Conservation (phyloP, 2,329 filamentous ascomycete species). For the Exophiala xenobiotica region DNA sequence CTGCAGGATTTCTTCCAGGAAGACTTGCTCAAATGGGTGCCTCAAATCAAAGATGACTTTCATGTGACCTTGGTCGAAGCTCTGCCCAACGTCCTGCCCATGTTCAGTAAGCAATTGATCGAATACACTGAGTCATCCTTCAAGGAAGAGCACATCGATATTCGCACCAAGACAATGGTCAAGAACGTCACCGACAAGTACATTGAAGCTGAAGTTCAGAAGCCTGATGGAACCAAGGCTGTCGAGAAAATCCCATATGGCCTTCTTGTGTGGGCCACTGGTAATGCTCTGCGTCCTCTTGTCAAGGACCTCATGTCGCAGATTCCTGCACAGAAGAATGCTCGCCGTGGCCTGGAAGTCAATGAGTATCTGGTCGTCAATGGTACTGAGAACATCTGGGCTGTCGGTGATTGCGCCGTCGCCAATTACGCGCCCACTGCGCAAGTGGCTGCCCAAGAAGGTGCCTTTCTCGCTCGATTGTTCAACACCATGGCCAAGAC, state of each 20-base stretch:
- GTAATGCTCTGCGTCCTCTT: constrained; percentile 86
- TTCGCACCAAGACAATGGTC: constrained; percentile 98
- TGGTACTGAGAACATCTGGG: constrained; percentile 95
- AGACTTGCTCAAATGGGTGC: constrained; percentile 96
- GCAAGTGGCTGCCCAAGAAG: constrained; percentile 94
- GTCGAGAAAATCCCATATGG: constrained; percentile 84
- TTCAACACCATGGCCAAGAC: constrained; percentile 99
- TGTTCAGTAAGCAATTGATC: constrained; percentile 98
- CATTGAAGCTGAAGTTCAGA: constrained; percentile 83
- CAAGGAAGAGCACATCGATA: constrained; percentile 96
- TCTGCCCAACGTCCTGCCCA: constrained; percentile 91
- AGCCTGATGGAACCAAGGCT: constrained; percentile 81
- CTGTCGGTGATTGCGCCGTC: constrained; percentile 93
- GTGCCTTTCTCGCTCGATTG: constrained; percentile 86
- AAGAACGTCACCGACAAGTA: constrained; percentile 92
- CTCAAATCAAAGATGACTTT: constrained; percentile 92
- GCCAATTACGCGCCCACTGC: constrained; percentile 97
- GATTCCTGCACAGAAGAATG: constrained; percentile 93
- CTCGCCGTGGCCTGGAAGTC: constrained; percentile 88
- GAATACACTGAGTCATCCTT: constrained; percentile 99
- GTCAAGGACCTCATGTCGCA: constrained; percentile 88
- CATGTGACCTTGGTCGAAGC: constrained; percentile 97
- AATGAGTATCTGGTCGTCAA: constrained; percentile 99
- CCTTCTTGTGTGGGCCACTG: constrained; percentile 96
- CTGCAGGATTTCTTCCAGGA: constrained; percentile 98